Evolutionary conservation across 306 rosid genomes (phyloP).

Genomic region (Trichosanthes truncata): DNA sequence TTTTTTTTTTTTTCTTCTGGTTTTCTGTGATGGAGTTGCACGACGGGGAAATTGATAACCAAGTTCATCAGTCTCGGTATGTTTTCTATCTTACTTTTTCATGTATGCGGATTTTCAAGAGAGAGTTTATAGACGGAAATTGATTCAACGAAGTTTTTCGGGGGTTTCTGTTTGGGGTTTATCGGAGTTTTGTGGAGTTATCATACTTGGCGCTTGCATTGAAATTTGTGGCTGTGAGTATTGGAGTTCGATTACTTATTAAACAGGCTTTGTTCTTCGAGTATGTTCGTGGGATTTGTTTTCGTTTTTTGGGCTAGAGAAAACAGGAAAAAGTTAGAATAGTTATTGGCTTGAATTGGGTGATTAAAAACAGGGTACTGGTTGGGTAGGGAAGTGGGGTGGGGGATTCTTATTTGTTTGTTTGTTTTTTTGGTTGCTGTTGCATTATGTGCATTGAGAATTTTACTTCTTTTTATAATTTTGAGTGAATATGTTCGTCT

Average conservation of each 20-base stretch:
- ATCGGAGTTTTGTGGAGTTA: neutral
- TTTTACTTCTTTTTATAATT: neutral
- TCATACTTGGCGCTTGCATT: neutral
- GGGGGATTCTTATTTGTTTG: neutral
- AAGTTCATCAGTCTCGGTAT: slow-evolving; percentile 1
- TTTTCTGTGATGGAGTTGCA: slow-evolving; percentile 4
- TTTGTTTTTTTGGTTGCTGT: neutral
- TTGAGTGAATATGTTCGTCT: neutral
- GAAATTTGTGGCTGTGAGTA: neutral
- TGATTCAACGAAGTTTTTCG: neutral
- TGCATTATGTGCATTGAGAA: neutral
- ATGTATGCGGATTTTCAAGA: neutral
- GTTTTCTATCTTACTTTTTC: neutral
- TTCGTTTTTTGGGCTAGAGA: neutral
- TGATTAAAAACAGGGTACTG: neutral
- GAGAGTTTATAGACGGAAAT: neutral
- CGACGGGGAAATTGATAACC: neutral
- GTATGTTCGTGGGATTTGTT: neutral
- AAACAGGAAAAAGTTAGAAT: neutral
- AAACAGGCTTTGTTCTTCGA: neutral
- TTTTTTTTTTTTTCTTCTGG: neutral
- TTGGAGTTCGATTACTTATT: neutral
- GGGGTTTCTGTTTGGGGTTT: neutral
- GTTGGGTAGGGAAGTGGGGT: neutral
- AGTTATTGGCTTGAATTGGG: neutral